Conservation (phyloP, 768 basidiomycete species). For the Pleurotus tuoliensis region DNA sequence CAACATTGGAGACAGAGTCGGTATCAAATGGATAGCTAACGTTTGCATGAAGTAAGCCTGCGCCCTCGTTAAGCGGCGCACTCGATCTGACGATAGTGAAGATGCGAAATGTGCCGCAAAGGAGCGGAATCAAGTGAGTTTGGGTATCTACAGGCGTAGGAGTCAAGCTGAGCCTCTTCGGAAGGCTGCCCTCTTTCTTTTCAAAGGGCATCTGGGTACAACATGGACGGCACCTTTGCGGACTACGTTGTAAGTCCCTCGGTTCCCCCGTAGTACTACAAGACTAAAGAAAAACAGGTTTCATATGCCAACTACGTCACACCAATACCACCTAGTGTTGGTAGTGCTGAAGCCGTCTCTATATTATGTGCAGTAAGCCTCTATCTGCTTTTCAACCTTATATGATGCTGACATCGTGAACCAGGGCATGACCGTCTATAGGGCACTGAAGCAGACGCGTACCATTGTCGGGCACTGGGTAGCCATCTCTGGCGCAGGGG, state of each 20-base stretch:
- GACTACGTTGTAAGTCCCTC: slow-evolving; percentile 48
- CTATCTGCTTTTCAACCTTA: neutral
- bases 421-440: slow-evolving; percentile 77
- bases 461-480: slow-evolving; percentile 65
- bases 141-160: neutral
- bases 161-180: neutral
- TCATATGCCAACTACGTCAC: slow-evolving; percentile 69
- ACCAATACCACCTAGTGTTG: slow-evolving; percentile 64
- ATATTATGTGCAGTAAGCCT: slow-evolving; percentile 65
- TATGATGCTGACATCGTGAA: neutral
- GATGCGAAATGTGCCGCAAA: slow-evolving; percentile 69
- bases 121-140: slow-evolving; percentile 49
- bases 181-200: slow-evolving; percentile 28
- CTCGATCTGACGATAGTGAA: slow-evolving; percentile 8
- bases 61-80: neutral
- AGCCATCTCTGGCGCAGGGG: slow-evolving; percentile 71
- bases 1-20: slow-evolving; percentile 73
- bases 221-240: slow-evolving; percentile 66
- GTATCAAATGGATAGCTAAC: slow-evolving; percentile 65
- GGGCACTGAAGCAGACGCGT: slow-evolving; percentile 65
- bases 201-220: slow-evolving; percentile 53
- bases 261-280: neutral
- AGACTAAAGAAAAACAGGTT: slow-evolving; percentile 28
- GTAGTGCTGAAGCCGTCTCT: slow-evolving; percentile 61
- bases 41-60: slow-evolving; percentile 32